These are phyloP conservation scores for Periglandula ipomoeae DNA, from an alignment of 2,329 filamentous ascomycete species.

Conservation along the genomic window DNA sequence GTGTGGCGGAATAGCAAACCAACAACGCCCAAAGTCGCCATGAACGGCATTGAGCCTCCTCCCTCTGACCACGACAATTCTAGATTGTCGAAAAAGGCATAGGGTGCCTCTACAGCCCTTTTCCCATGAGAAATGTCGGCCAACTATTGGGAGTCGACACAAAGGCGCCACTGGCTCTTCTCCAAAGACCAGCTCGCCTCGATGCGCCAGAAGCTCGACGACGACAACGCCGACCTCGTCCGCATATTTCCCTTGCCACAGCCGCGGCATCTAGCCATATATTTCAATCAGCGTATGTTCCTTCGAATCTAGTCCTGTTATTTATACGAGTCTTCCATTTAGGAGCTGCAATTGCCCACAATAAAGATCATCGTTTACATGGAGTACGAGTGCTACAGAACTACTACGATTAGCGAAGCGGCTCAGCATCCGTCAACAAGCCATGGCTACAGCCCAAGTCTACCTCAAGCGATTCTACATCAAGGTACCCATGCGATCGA, in stretches of 20 bases:
- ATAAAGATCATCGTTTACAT: background rate
- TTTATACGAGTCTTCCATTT: too few relatives aligned
- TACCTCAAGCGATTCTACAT: constrained; percentile 93
- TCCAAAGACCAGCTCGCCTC: constrained; percentile 69
- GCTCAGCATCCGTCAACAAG: constrained; percentile 79
- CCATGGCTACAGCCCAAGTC: constrained; percentile 85
- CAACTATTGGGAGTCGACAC: constrained; percentile 95
- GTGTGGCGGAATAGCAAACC: too few relatives aligned
- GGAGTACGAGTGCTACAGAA: constrained; percentile 39
- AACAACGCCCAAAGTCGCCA: too few relatives aligned
- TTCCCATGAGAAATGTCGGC: constrained; percentile 59
- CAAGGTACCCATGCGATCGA: constrained; percentile 81
- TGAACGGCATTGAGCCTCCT: background rate
- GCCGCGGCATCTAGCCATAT: constrained; percentile 74
- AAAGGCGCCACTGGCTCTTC: constrained; percentile 85
- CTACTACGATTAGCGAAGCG: constrained; percentile 76
- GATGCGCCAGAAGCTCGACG: constrained; percentile 67
- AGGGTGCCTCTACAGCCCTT: constrained; percentile 8
- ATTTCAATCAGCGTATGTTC: constrained; percentile 74
- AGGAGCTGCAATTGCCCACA: too few relatives aligned
- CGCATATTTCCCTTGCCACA: constrained; percentile 78
- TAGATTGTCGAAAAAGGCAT: background rate
- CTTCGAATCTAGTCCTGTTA: too few relatives aligned
- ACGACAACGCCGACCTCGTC: constrained; percentile 64
- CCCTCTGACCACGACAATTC: background rate